Conservation (phyloP, 371 early-diverging fungal genomes). For the Mucor plumbeus region DNA sequence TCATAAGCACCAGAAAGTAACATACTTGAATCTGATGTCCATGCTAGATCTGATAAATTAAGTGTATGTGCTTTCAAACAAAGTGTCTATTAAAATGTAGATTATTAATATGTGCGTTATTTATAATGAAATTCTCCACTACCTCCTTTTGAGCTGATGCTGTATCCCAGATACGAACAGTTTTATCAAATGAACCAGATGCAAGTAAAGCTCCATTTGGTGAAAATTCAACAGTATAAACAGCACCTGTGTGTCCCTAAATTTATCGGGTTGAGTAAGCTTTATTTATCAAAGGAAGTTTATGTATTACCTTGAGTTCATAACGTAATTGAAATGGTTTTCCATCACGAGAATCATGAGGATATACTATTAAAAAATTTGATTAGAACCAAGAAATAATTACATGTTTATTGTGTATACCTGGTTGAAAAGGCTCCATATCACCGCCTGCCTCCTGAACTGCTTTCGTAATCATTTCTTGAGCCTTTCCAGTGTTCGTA, state of each 20-base stretch:
- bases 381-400: background rate
- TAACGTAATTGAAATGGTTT: slow-evolving; percentile 57
- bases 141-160: slow-evolving; percentile 74
- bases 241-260: slow-evolving; percentile 87
- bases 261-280: background rate
- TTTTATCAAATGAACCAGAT: slow-evolving; percentile 91
- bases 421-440: slow-evolving; percentile 43
- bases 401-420: slow-evolving; percentile 7
- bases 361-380: slow-evolving; percentile 17
- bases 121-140: background rate
- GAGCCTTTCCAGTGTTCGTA: slow-evolving; percentile 38
- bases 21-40: slow-evolving; percentile 76
- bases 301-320: slow-evolving; percentile 47
- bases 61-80: slow-evolving; percentile 78
- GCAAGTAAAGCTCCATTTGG: slow-evolving; percentile 81
- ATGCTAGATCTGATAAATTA: slow-evolving; percentile 82
- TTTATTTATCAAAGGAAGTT: too few relatives aligned
- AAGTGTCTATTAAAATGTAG: slow-evolving; percentile 26
- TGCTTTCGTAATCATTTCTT: slow-evolving; percentile 54
- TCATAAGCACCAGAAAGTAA: slow-evolving; percentile 85
- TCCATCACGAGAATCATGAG: slow-evolving; percentile 49
- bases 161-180: slow-evolving; percentile 89
- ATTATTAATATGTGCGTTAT: background rate
- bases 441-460: slow-evolving; percentile 55
- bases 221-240: slow-evolving; percentile 84